Evolutionary conservation across 495 filamentous ascomycete species (phyloP), one percentile per base, ranked within the genome.

Genomic region (Aspergillus indologenus): DNA sequence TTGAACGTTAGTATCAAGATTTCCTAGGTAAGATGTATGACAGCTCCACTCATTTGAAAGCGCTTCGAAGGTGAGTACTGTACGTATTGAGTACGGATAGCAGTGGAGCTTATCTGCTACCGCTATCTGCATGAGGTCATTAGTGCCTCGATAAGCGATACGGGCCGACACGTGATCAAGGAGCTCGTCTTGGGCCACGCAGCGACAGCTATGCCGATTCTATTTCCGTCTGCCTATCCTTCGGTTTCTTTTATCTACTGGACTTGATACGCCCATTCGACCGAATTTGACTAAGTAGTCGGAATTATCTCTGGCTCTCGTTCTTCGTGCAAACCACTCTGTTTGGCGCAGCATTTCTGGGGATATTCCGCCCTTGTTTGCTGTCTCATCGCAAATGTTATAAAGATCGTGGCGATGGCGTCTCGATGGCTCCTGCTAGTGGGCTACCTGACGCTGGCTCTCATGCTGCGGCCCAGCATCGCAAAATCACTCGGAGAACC

Each of bases 401-500:
- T 42, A 63, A 45, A 43, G 58, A 59, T 63, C 44, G 44, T 68
- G 45, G 65, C 56, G 71, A 79, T 79, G 77, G 75, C 74, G 58
- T 57, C 65, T 55, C 65, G 69, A 71, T 77, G 75, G 74, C 63
- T 76, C 60, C 59, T 69, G 65, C 67, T 79, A 44, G 61, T 71
- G 61, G 61, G 68, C 57, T 68, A 71, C 49, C 64, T 78, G 55
- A 62, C 74, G 54, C 62, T 77, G 62, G 71, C 67, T 40, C 65
- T 72, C 57, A 18, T 66, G 22, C 55, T 59, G 18, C 69, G 72
- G 24, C 67, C 68, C 26, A 46, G 52, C 58, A 64, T 63, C 46
- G 76, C 77, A 11, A 81, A 82, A 64, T 80, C 83, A 60, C 67
- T 64, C 23, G 72, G 78, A 53, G 71, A 72, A 24, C 85, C 84